Evolutionary conservation across 768 basidiomycete species (phyloP), one percentile per base, ranked within the genome.

Genomic region (Lactifluus piperatus): DNA sequence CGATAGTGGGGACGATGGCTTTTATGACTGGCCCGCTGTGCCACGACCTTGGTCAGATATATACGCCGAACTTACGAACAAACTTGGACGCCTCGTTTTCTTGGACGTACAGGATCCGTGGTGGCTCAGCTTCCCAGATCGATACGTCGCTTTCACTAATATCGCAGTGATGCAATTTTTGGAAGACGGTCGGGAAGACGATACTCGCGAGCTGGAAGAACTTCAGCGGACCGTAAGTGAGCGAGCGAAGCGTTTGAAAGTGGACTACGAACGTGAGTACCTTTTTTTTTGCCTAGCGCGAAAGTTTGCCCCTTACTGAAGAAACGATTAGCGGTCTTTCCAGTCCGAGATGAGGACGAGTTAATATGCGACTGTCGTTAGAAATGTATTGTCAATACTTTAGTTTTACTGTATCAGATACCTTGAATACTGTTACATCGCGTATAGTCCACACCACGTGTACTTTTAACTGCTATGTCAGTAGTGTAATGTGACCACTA

Each of bases 61-160:
- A 16, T 56, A 56, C 24, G 11, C 22, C 9, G 50, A 60, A 6
- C 43, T 60, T 5, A 16, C 22, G 14, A 32, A 51, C 4, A 34
- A 46, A n/a, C 59, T 60, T 43, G 10, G 36, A 11, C 54, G 22
- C 3, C 54, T 60, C 10, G 54, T 60, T 8, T 60, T 32, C 43
- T 27, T 60, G 49, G 54, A 56, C 22, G 50, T 56, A 16, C 27
- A 39, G 36, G 59, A 60, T 32, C 26, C 59, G 5, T 60, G 59
- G 59, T 60, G 59, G 59, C 29, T 60, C 16, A 55, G 58, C 30
- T 60, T 51, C 16, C 59, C 59, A 20, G 59, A 60, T 30, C 27
- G 34, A 24, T 56, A 60, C 4, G n/a, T 56, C 22, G 10, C 59
- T 20, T 60, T 56, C 56, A 22, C 54, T 16, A 26, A 48, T n/a